Conservation (phyloP, 1,284 basidiomycete genomes). For the Rhodotorula sp. region DNA sequence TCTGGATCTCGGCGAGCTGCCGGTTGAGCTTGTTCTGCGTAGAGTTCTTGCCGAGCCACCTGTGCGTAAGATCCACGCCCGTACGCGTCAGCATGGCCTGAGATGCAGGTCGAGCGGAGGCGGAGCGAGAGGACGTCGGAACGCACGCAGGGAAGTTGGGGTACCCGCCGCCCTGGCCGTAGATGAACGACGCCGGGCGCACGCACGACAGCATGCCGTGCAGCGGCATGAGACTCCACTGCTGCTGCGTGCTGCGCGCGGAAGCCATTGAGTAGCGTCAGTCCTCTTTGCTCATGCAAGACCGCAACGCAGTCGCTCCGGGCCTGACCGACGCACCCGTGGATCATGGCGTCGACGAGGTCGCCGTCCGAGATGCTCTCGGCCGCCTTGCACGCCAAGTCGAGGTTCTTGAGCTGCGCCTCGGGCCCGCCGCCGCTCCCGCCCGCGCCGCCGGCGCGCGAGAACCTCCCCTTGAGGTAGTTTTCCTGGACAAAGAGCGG, state of each 20-base stretch:
- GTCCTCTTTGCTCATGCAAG: not conserved
- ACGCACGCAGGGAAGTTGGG: constrained; percentile 75
- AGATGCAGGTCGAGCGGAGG: not conserved
- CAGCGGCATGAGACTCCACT: constrained; percentile 92
- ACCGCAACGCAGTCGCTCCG: not conserved
- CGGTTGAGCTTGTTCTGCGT: constrained; percentile 80
- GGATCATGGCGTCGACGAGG: constrained; percentile 90
- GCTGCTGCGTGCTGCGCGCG: constrained; percentile 74
- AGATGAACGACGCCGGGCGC: constrained; percentile 76
- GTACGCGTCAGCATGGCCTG: not conserved
- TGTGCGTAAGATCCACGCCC: too few relatives aligned
- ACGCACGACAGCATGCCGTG: constrained; percentile 90
- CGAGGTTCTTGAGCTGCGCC: constrained; percentile 68
- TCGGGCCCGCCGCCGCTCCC: constrained; percentile 53
- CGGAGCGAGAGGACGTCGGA: not conserved
- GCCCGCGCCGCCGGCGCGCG: constrained; percentile 55
- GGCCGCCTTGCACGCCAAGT: constrained; percentile 70
- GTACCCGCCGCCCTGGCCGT: constrained; percentile 61
- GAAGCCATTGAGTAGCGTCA: not conserved
- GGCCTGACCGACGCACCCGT: constrained; percentile 63
- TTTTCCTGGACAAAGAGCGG: constrained; percentile 96
- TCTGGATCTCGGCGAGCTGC: constrained; percentile 85
- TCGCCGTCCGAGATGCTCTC: constrained; percentile 93
- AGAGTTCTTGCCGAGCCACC: constrained; percentile 97
- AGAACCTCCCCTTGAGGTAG: constrained; percentile 79